A percentile compares a stretch with the other conserved stretches of the same genome.
Evolutionary conservation across 179 eudicot species (phyloP).

Genomic region (Patellifolia procumbens): DNA sequence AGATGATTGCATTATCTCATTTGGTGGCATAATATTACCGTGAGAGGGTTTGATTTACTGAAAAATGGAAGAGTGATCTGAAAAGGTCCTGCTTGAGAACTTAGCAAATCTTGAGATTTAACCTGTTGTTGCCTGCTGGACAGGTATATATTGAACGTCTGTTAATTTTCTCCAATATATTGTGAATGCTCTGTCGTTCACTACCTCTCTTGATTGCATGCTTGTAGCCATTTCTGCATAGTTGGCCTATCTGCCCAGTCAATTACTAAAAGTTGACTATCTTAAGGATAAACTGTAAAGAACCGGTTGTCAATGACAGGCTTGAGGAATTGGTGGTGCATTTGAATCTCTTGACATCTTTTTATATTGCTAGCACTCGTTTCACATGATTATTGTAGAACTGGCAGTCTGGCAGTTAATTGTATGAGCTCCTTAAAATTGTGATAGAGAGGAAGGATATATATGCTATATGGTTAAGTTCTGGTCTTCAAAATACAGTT

Average conservation of each 20-base stretch:
- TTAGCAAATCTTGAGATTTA: not conserved
- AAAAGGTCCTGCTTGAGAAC: not conserved
- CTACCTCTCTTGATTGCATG: not conserved
- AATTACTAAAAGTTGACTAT: not conserved
- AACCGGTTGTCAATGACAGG: not conserved
- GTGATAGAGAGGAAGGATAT: conserved; percentile 11
- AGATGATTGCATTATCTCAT: not conserved
- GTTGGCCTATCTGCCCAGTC: not conserved
- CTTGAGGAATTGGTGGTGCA: not conserved
- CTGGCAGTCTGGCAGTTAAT: not conserved
- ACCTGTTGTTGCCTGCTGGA: not conserved
- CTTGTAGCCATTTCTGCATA: not conserved
- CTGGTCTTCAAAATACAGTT: conserved; percentile 40
- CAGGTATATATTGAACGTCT: not conserved
- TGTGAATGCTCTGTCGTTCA: not conserved
- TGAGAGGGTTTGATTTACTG: not conserved
- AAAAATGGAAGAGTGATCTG: not conserved
- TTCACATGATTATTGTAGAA: not conserved
- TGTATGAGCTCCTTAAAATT: not conserved
- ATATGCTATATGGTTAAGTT: conserved; percentile 10
- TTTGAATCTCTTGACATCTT: not conserved
- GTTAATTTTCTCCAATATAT: not conserved
- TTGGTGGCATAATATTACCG: not conserved
- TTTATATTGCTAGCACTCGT: not conserved
- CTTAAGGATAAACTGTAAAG: not conserved